Evolutionary conservation across 2,329 filamentous ascomycete genomes (phyloP).

Genomic region (Microsporum ferrugineum): DNA sequence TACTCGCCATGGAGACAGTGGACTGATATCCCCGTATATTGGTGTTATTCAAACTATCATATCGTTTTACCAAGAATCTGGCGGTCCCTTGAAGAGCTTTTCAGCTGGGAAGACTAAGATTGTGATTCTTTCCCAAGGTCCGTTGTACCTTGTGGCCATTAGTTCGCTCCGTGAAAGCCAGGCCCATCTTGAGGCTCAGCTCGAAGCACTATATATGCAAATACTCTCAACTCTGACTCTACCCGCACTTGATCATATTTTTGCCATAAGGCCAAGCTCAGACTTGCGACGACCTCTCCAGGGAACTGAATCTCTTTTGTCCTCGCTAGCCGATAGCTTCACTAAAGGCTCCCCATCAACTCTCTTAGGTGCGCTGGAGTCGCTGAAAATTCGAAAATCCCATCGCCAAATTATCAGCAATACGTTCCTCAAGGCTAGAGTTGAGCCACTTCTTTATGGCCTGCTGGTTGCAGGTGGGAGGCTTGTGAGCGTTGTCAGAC

Average conservation of each 20-base stretch:
- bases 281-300: conserved; percentile 82
- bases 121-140: conserved; percentile 71
- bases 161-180: conserved; percentile 90
- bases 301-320: conserved; percentile 81
- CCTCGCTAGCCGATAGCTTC: conserved; percentile 87
- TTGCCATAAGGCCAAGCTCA: conserved; percentile 81
- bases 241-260: conserved; percentile 74
- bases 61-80: conserved; percentile 78
- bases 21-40: conserved; percentile 83
- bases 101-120: conserved; percentile 79
- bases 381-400: conserved; percentile 78
- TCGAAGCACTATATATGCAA: conserved; percentile 95
- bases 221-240: conserved; percentile 91
- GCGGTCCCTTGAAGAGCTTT: conserved; percentile 70
- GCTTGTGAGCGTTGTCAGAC: conserved; percentile 87
- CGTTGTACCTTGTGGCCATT: conserved; percentile 86
- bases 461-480: conserved; percentile 84
- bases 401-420: conserved; percentile 80
- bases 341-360: conserved; percentile 84
- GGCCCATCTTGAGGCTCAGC: conserved; percentile 69
- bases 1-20: conserved; percentile 83
- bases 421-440: conserved; percentile 65
- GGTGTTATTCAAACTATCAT: conserved; percentile 96
- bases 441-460: conserved; percentile 75
- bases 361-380: conserved; percentile 81